A percentile compares a stretch with the other conserved stretches of the same genome.
Conservation (phyloP, 176 grass and related monocot species). For the Eremochloa ophiuroides region DNA sequence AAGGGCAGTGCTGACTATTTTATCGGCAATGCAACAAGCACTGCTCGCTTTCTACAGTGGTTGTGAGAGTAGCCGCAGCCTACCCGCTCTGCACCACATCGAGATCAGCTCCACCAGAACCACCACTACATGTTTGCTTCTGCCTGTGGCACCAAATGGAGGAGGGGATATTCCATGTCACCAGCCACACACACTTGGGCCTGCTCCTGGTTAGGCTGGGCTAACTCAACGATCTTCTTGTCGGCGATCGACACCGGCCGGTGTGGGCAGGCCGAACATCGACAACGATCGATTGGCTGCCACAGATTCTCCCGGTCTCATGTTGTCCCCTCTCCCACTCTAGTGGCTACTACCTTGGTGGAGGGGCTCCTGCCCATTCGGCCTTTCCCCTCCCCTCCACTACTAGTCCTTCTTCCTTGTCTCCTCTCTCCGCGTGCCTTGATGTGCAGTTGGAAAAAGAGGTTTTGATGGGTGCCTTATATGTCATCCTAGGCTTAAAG, state of each 20-base stretch:
- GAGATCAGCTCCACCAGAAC: conserved; percentile 14
- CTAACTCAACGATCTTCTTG: conserved; percentile 25
- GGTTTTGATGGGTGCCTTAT: conserved; percentile 12
- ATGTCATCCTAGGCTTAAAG: conserved; percentile 35
- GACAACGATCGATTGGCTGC: conserved; percentile 27
- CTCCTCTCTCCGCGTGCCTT: conserved; percentile 10
- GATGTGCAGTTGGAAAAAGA: conserved; percentile 32
- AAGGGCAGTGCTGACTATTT: conserved; percentile 23
- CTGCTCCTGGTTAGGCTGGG: not conserved
- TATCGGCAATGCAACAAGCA: not conserved
- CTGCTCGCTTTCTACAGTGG: conserved; percentile 24
- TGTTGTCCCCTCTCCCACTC: conserved; percentile 27
- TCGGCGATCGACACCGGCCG: conserved; percentile 15
- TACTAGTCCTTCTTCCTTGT: not conserved
- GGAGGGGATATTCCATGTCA: conserved; percentile 48
- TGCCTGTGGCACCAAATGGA: conserved; percentile 6
- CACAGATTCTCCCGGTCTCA: conserved; percentile 29
- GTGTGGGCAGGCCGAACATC: conserved; percentile 14
- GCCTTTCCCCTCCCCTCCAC: not conserved
- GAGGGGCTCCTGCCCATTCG: not conserved
- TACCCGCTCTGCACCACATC: not conserved
- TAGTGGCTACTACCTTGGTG: not conserved
- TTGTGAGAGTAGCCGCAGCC: conserved; percentile 25
- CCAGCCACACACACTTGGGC: not conserved
- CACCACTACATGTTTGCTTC: not conserved